phyloP scores from a whole-genome alignment of 768 basidiomycete species.

The Rickenella mellea region DNA sequence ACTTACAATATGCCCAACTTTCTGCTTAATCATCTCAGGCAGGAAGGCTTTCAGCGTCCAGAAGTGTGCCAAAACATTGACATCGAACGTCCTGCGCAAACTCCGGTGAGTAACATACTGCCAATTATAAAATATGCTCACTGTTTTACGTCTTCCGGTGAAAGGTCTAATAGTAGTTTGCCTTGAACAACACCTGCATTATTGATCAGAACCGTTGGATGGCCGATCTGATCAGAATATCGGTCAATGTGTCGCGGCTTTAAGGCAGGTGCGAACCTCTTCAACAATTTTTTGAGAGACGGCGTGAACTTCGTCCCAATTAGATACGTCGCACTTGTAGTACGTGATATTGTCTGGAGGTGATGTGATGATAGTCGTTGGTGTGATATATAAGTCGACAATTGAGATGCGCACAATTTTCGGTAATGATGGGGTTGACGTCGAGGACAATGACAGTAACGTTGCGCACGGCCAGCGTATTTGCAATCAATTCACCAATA shows the following conservation, averaged over 20 bases:
- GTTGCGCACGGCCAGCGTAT: conserved; percentile 75
- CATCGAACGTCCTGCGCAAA: conserved; percentile 66
- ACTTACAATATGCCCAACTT: conserved; percentile 78
- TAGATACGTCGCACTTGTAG: conserved; percentile 89
- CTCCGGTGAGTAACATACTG: conserved; percentile 1
- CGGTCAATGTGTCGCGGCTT: not conserved
- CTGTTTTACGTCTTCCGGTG: conserved; percentile 73
- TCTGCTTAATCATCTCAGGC: conserved; percentile 71
- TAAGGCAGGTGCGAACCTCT: conserved; percentile 43
- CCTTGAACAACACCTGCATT: conserved; percentile 94
- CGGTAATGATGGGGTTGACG: conserved; percentile 63
- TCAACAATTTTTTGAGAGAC: conserved; percentile 64
- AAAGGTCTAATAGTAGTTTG: conserved; percentile 73
- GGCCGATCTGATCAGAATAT: conserved; percentile 54
- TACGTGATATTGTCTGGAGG: conserved; percentile 64
- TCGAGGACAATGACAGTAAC: conserved; percentile 84
- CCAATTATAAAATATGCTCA: conserved; percentile 23
- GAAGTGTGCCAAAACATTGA: conserved; percentile 84
- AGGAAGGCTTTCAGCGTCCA: conserved; percentile 92
- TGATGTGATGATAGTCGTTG: not conserved
- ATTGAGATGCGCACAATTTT: conserved; percentile 50
- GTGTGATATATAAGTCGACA: not conserved
- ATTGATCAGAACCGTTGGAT: conserved; percentile 86
- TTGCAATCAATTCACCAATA: conserved; percentile 79
- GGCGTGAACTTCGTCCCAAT: conserved; percentile 74